Conservation (phyloP, 2,329 filamentous ascomycete genomes). For the Ophiostoma pallidulum region DNA sequence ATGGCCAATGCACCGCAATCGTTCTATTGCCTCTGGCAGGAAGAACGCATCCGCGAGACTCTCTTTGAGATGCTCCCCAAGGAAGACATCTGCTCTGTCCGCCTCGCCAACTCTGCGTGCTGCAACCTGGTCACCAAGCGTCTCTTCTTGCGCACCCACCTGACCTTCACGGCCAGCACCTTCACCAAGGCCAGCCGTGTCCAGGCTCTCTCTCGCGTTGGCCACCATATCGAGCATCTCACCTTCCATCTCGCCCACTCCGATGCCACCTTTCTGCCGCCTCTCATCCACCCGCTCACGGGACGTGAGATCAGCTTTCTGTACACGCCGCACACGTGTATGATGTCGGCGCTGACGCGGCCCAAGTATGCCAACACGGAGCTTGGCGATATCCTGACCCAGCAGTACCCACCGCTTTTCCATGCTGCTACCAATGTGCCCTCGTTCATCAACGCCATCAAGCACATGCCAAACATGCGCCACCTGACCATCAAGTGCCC, state of each 20-base stretch:
- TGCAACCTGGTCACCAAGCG: conserved; percentile 59
- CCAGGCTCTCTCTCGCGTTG: conserved; percentile 66
- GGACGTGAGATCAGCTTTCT: conserved; percentile 72
- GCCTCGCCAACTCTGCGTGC: conserved; percentile 60
- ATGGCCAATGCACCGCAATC: conserved; percentile 42
- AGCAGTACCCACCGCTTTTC: conserved; percentile 82
- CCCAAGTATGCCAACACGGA: conserved; percentile 74
- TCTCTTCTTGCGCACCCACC: conserved; percentile 58
- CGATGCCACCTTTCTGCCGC: conserved; percentile 70
- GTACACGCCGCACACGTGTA: conserved; percentile 67
- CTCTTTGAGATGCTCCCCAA: conserved; percentile 42
- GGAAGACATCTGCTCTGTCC: conserved; percentile 48
- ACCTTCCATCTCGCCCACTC: conserved; percentile 71
- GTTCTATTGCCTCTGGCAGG: conserved; percentile 49
- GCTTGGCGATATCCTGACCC: conserved; percentile 70
- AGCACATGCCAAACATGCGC: conserved; percentile 56
- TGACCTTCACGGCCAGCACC: conserved; percentile 63
- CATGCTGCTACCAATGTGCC: conserved; percentile 82
- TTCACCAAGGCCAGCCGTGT: conserved; percentile 67
- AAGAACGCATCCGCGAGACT: conserved; percentile 38
- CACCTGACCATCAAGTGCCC: conserved; percentile 72
- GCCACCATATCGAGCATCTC: conserved; percentile 67
- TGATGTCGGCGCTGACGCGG: conserved; percentile 49
- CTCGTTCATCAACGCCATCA: conserved; percentile 69
- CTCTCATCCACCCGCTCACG: conserved; percentile 68